These are phyloP conservation scores for Vigna hirtella DNA, from an alignment of 306 rosid genomes.

Conservation along the genomic window DNA sequence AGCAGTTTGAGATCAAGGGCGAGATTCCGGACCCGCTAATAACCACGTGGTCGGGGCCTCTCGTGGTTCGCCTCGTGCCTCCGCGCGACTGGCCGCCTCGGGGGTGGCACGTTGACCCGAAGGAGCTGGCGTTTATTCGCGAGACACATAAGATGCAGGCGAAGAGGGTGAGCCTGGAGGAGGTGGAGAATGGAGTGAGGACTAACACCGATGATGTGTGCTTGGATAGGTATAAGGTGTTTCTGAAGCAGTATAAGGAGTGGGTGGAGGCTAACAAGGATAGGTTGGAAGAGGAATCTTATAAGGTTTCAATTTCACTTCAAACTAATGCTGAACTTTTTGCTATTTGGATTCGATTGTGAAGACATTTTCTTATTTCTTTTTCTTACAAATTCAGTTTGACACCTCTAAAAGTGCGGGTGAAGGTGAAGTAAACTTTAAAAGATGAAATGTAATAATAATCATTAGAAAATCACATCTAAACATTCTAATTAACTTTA, in stretches of 20 bases:
- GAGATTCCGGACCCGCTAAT: constrained; percentile 75
- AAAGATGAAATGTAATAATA: background rate
- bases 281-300: constrained; percentile 84
- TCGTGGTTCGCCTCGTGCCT: constrained; percentile 69
- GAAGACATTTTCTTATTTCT: background rate
- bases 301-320: constrained; percentile 58
- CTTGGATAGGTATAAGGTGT: constrained; percentile 87
- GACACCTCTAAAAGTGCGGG: background rate
- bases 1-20: constrained; percentile 82
- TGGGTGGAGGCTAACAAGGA: constrained; percentile 88
- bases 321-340: background rate
- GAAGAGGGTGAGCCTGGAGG: constrained; percentile 66
- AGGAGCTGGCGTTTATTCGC: constrained; percentile 82
- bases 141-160: constrained; percentile 76
- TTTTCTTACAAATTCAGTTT: background rate
- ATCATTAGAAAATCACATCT: background rate
- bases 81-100: constrained; percentile 98
- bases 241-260: constrained; percentile 84
- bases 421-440: background rate
- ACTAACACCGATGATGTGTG: constrained; percentile 62
- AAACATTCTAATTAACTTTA: background rate
- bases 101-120: constrained; percentile 87
- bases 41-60: constrained; percentile 73
- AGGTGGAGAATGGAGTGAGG: constrained; percentile 54
- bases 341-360: background rate